Percentiles rank a stretch among this genome's conserved stretches.
phyloP scores from a whole-genome alignment of 2,329 filamentous ascomycete genomes.

The Cytospora paraplurivora region DNA sequence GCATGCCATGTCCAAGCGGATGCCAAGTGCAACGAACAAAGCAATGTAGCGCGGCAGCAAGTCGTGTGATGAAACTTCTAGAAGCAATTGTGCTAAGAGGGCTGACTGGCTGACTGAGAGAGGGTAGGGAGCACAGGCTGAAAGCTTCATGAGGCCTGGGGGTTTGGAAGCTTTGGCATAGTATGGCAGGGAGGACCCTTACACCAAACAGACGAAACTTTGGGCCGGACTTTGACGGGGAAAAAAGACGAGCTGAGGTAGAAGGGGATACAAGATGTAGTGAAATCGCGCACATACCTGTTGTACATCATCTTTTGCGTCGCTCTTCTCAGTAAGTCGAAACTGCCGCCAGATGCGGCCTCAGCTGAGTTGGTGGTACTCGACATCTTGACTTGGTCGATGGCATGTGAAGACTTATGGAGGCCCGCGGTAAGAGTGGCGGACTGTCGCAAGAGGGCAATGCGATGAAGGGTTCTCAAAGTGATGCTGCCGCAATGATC shows the following conservation, averaged over 20 bases:
- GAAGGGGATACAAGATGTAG: conserved; percentile 31
- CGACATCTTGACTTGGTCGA: conserved; percentile 44
- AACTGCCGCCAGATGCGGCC: conserved; percentile 48
- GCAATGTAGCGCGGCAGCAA: conserved; percentile 22
- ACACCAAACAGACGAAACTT: background rate
- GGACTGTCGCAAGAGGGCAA: conserved; percentile 6
- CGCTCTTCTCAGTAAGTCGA: conserved; percentile 60
- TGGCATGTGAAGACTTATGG: conserved; percentile 16
- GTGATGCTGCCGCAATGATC: background rate
- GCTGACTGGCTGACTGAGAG: background rate
- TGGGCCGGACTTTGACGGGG: background rate
- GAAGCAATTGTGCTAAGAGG: background rate
- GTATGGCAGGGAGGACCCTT: background rate
- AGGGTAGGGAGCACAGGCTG: conserved; percentile 7
- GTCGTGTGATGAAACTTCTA: background rate
- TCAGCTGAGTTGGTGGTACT: conserved; percentile 44
- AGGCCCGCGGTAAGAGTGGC: conserved; percentile 3
- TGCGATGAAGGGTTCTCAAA: conserved; percentile 4
- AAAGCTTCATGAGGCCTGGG: conserved; percentile 2
- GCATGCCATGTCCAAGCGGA: background rate
- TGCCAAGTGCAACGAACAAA: conserved; percentile 2
- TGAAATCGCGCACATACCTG: conserved; percentile 54
- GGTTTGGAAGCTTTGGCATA: conserved; percentile 12
- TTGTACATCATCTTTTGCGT: conserved; percentile 63
- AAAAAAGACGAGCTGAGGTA: background rate